Evolutionary conservation across 306 rosid species (phyloP).

Genomic region (Pterocarpus macrocarpus): DNA sequence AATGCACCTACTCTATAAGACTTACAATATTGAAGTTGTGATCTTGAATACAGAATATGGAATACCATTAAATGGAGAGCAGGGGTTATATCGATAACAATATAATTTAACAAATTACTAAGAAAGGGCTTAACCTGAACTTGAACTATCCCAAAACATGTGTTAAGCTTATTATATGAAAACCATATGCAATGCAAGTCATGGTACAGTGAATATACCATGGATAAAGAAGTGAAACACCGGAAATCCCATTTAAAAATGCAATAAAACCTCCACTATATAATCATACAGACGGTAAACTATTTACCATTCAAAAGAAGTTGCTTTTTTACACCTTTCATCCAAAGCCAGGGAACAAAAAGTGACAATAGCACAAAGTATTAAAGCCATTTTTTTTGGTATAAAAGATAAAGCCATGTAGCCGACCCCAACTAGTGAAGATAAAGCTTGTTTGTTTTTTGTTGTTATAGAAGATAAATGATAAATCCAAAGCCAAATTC

Average conservation of each 20-base stretch:
- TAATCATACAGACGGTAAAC: slow-evolving; percentile 4
- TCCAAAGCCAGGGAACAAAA: slow-evolving; percentile 22
- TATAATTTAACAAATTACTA: slow-evolving; percentile 11
- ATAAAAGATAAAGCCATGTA: neutral
- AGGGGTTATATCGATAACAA: neutral
- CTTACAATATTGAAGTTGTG: neutral
- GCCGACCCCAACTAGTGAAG: neutral
- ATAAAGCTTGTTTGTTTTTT: neutral
- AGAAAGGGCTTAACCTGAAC: slow-evolving; percentile 5
- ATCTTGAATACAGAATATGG: neutral
- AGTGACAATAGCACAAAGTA: neutral
- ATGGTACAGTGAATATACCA: neutral
- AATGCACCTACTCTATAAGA: neutral
- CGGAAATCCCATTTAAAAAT: slow-evolving; percentile 20
- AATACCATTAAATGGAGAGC: slow-evolving; percentile 2
- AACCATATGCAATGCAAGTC: slow-evolving; percentile 5
- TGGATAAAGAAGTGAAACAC: neutral
- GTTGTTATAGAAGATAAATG: neutral
- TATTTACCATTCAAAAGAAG: slow-evolving; percentile 5
- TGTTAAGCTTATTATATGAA: neutral
- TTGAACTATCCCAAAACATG: slow-evolving; percentile 5
- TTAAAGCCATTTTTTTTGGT: neutral
- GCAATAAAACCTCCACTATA: neutral
- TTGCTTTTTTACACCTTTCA: neutral
- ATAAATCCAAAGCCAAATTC: neutral